phyloP scores from a whole-genome alignment of 2,329 filamentous ascomycete species.

The Ophiosphaerella korrae region DNA sequence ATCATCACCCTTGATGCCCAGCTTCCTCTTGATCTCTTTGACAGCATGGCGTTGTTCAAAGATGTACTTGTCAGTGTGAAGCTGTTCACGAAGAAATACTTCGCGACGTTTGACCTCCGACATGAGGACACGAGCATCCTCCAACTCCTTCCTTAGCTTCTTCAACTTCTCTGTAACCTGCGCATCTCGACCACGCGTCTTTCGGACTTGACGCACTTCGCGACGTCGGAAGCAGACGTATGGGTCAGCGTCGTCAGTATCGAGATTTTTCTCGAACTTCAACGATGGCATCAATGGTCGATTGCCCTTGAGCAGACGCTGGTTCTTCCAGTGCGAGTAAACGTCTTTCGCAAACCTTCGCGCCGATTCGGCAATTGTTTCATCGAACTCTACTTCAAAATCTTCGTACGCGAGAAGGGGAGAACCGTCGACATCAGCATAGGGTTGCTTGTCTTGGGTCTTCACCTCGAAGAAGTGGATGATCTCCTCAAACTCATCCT shows the following conservation, averaged over 20 bases:
- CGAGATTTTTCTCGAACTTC: conserved; percentile 93
- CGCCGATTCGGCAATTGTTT: conserved; percentile 59
- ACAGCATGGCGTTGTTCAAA: conserved; percentile 83
- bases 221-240: conserved; percentile 97
- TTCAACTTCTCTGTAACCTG: conserved; percentile 95
- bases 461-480: conserved; percentile 96
- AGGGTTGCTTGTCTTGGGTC: conserved; percentile 81
- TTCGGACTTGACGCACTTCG: conserved; percentile 91
- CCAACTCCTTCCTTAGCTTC: conserved; percentile 85
- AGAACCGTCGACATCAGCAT: conserved; percentile 86
- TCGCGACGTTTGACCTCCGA: conserved; percentile 80
- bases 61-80: conserved; percentile 74
- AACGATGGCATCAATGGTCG: conserved; percentile 75
- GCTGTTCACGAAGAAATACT: conserved; percentile 74
- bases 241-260: conserved; percentile 93
- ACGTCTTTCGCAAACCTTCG: conserved; percentile 73
- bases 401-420: conserved; percentile 67
- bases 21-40: conserved; percentile 85
- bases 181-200: conserved; percentile 90
- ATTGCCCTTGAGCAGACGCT: conserved; percentile 70
- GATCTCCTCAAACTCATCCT: conserved; percentile 90
- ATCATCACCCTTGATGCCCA: conserved; percentile 89
- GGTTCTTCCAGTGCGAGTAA: conserved; percentile 87
- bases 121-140: conserved; percentile 83
- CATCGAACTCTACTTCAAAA: conserved; percentile 68